Conservation (phyloP, 768 basidiomycete genomes). For the Podaxis carcinomalis region DNA sequence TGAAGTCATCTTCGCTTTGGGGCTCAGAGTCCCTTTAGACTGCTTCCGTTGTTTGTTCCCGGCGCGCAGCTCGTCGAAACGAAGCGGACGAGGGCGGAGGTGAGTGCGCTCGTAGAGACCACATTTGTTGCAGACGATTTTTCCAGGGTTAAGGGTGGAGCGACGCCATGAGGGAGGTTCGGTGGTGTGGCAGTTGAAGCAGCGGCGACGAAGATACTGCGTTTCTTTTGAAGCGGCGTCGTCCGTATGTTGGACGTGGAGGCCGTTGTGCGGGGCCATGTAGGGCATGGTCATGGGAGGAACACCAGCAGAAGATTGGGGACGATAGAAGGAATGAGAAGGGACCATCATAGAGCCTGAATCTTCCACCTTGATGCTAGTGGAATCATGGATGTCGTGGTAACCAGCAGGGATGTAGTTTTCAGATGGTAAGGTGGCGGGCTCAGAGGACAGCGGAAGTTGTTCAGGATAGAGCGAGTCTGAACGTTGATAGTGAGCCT, state of each 20-base stretch:
- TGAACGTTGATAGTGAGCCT: constrained; percentile 34
- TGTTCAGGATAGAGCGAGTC: constrained; percentile 31
- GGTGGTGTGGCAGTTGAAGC: constrained; percentile 90
- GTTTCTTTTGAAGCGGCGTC: constrained; percentile 90
- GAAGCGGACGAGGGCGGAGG: constrained; percentile 73
- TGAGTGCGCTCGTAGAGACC: constrained; percentile 90
- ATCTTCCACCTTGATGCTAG: constrained; percentile 67
- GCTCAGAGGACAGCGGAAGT: constrained; percentile 23
- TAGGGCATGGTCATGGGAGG: constrained; percentile 30
- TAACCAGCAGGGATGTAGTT: constrained; percentile 38
- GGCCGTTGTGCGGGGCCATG: constrained; percentile 39
- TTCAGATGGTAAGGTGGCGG: constrained; percentile 28
- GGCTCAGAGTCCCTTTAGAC: constrained; percentile 30
- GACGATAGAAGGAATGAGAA: constrained; percentile 52
- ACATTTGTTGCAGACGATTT: constrained; percentile 94
- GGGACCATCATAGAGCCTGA: constrained; percentile 56
- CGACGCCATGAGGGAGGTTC: constrained; percentile 89
- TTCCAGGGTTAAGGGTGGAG: constrained; percentile 83
- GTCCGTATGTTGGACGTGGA: constrained; percentile 84
- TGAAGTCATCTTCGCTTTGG: constrained; percentile 31
- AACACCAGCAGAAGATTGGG: constrained; percentile 20
- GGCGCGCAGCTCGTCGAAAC: constrained; percentile 83
- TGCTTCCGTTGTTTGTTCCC: constrained; percentile 80
- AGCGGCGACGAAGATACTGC: constrained; percentile 81
- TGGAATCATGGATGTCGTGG: constrained; percentile 43